Conservation (phyloP, 495 filamentous ascomycete genomes). For the Astrocystis sublimbata region DNA sequence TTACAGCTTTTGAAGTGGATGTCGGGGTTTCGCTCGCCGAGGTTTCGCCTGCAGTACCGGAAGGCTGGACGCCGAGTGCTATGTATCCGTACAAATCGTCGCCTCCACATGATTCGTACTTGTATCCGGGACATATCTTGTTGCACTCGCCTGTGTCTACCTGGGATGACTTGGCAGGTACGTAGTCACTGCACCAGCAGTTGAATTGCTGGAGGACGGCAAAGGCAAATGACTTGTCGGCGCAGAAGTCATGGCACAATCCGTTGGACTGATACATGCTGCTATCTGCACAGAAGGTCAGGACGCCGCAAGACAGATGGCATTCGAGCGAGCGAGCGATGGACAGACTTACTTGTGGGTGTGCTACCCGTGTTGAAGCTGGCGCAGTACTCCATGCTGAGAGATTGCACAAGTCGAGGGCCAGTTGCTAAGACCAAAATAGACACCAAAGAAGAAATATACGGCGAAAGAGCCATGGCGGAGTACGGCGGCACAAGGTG, state of each 20-base stretch:
- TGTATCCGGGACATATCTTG: slow-evolving; percentile 43
- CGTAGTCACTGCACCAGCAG: slow-evolving; percentile 49
- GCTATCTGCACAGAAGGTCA: slow-evolving; percentile 31
- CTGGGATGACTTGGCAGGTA: slow-evolving; percentile 33
- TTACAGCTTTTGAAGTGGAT: slow-evolving; percentile 24
- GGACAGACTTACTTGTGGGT: slow-evolving; percentile 33
- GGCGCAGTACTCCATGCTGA: slow-evolving; percentile 44
- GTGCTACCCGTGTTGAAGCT: slow-evolving; percentile 42
- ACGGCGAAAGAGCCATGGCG: slow-evolving; percentile 24
- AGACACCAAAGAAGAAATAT: slow-evolving; percentile 9
- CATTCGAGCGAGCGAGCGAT: too few species aligned
- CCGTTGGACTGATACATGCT: slow-evolving; percentile 50
- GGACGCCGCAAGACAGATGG: neutral
- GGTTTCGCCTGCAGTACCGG: slow-evolving; percentile 30
- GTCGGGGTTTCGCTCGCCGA: slow-evolving; percentile 6
- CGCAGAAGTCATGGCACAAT: slow-evolving; percentile 43
- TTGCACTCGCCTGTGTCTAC: slow-evolving; percentile 38
- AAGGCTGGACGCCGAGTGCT: slow-evolving; percentile 24
- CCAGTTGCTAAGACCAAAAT: slow-evolving; percentile 17
- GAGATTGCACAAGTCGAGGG: slow-evolving; percentile 20
- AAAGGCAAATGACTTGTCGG: slow-evolving; percentile 33
- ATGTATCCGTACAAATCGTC: slow-evolving; percentile 44
- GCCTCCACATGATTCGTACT: slow-evolving; percentile 44
- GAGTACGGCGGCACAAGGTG: neutral
- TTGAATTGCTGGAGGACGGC: slow-evolving; percentile 39